Percentiles rank a stretch among this genome's conserved stretches.
Evolutionary conservation across 1,139 yeast species (phyloP).

Genomic region (Meyerozyma athensensis): DNA sequence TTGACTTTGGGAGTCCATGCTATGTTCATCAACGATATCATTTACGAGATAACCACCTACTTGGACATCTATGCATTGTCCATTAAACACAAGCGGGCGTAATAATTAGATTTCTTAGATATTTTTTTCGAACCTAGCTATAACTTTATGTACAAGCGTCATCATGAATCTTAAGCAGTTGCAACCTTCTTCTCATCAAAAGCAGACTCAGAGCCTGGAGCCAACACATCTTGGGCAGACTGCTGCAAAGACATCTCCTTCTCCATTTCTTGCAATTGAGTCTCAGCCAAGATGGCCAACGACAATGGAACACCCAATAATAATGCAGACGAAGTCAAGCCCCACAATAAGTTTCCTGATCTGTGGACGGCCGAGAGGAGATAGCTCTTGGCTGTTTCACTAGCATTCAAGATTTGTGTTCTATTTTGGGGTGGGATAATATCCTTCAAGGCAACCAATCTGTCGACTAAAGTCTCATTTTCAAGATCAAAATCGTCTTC

Average conservation of each 20-base stretch:
- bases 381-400: conserved; percentile 30
- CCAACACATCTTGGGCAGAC: conserved; percentile 77
- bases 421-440: conserved; percentile 88
- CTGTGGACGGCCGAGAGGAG: conserved; percentile 46
- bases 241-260: conserved; percentile 85
- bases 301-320: conserved; percentile 92
- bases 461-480: conserved; percentile 79
- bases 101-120: conserved; percentile 5
- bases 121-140: not conserved
- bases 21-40: conserved; percentile 75
- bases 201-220: conserved; percentile 66
- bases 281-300: conserved; percentile 84
- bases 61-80: conserved; percentile 82
- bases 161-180: conserved; percentile 8
- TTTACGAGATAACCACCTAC: conserved; percentile 74
- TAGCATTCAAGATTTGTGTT: conserved; percentile 36
- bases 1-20: conserved; percentile 71
- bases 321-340: conserved; percentile 75
- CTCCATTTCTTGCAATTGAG: conserved; percentile 91
- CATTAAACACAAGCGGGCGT: conserved; percentile 72
- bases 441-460: conserved; percentile 87
- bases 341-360: conserved; percentile 80
- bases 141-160: conserved; percentile 8
- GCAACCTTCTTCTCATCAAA: conserved; percentile 31
- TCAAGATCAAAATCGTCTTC: conserved; percentile 55